Base-by-base conservation (phyloP, 441 rosid genomes). In the Omphalea diandra region DNA sequence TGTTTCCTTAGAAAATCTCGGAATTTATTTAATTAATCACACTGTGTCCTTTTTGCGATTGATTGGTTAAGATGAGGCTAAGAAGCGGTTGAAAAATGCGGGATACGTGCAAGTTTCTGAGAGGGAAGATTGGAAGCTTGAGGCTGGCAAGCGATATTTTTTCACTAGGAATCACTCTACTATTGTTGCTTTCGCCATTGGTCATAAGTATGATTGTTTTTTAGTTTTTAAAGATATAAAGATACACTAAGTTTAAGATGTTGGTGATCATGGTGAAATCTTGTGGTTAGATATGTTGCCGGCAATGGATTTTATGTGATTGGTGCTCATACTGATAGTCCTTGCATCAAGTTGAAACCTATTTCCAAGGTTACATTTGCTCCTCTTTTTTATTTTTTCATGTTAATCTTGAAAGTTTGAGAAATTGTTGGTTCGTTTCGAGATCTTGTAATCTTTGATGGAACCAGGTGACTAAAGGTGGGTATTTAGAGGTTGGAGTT, bases 281-380 rank as follows among this genome's bases (percentile, higher is more conserved):
- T 31, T 32, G 54, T 74, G 47, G 49, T 68, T 72, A 96, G 97
- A 76, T 96, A 87, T 76, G 94, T 81, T 63, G 90, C 97, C 69
- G 98, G 99, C 53, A 89, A 93, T 71, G 99, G 99, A 47, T 91
- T 96, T 76, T 87, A 86, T 73, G 81, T 91, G 7, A 81, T 96
- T 0, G 97, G 99, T 53, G 98, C 98, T 22, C 99, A 96, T 61
- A 93, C 97, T 15, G 99, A 96, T 69, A 96, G 99, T 78, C 99
- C 97, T 76, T 96, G 99, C 75, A 65, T 93, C 46, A 96, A 93
- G 77, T 75, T 96, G 76, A 96, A 96, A 87, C 98, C 98, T 67
- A 83, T 89, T 70, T 85, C 97, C 60, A 91, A 87, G 99, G 98
- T 93, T n/a, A 62, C 46, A 11, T 47, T n/a, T 65, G 35, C 2